Conservation (phyloP, 345 rosid genomes). For the Citrus reticulata region DNA sequence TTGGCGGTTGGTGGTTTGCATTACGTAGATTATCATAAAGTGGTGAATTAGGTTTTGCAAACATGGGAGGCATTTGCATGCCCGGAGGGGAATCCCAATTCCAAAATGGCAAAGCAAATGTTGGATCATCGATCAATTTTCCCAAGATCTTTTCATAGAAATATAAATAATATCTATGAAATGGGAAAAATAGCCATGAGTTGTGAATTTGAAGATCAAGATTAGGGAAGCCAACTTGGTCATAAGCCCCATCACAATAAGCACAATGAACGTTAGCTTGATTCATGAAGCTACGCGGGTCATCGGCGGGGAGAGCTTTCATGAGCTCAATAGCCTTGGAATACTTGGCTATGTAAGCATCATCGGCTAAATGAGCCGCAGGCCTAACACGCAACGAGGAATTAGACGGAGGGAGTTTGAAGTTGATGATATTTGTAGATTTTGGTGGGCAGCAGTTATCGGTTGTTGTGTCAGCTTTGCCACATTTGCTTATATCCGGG, state of each 20-base stretch:
- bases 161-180: constrained; percentile 51
- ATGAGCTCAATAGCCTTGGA: constrained; percentile 46
- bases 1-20: constrained; percentile 36
- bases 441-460: constrained; percentile 55
- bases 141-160: constrained; percentile 54
- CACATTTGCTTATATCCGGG: constrained; percentile 38
- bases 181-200: constrained; percentile 65
- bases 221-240: constrained; percentile 51
- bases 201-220: constrained; percentile 51
- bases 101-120: constrained; percentile 59
- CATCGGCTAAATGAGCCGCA: constrained; percentile 38
- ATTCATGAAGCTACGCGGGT: constrained; percentile 55
- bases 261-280: constrained; percentile 66
- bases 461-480: constrained; percentile 30
- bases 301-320: constrained; percentile 53
- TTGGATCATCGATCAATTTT: constrained; percentile 49
- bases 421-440: constrained; percentile 35
- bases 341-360: constrained; percentile 40
- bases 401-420: constrained; percentile 30
- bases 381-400: constrained; percentile 32
- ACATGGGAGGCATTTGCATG: constrained; percentile 53
- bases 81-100: constrained; percentile 62
- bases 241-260: constrained; percentile 55
- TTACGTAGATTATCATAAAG: constrained; percentile 37
- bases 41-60: constrained; percentile 35